Base-by-base conservation (phyloP, 2,329 filamentous ascomycete genomes). In the Fusarium algeriense region DNA sequence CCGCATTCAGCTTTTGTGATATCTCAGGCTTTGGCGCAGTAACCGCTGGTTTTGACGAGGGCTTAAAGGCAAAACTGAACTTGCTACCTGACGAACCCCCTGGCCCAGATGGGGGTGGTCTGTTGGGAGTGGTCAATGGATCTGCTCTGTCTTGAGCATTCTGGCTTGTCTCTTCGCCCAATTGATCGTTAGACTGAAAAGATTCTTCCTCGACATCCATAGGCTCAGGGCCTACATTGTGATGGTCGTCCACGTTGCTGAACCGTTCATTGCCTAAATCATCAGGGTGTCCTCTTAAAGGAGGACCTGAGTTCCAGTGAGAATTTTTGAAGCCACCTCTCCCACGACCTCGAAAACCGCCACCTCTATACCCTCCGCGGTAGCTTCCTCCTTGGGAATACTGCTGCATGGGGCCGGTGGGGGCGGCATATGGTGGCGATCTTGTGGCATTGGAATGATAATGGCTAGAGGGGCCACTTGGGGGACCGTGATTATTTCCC, bases 61-160 rank as follows among this genome's bases (percentile, higher is more conserved):
- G 88, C 79, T 98, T 98, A 81, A 98, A 94, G 3, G 94, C 94
- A 80, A 98, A 98, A 79, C 94, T 97, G 77, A 98, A 97, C 81
- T 95, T 96, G 46, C 90, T 89, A 40, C 90, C 89, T 58, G 84
- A 82, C 3, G 82, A 80, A 19, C 80, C 79, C 7, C 87, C 84
- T n/a, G 88, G 84, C 8, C 88, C 86, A 4, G 85, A 83, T 23
- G 87, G 84, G 4, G 86, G 81, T 41, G 88, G 83, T 62, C 88
- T 87, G 61, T 81, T 84, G 14, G 88, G 85, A 23, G 87, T 87
- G 34, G 86, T 86, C 81, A 89, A 88, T 58, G 85, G 83, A 61
- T 64, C 64, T 17, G 87, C 85, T 26, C 81, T 78, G 50, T 82
- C 80, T 56, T 83, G 81, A 28, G 81, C 80, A 15, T 85, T 82